These are phyloP conservation scores for Aspergillus kassunensis DNA, from an alignment of 495 filamentous ascomycete genomes.

Conservation along the genomic window DNA sequence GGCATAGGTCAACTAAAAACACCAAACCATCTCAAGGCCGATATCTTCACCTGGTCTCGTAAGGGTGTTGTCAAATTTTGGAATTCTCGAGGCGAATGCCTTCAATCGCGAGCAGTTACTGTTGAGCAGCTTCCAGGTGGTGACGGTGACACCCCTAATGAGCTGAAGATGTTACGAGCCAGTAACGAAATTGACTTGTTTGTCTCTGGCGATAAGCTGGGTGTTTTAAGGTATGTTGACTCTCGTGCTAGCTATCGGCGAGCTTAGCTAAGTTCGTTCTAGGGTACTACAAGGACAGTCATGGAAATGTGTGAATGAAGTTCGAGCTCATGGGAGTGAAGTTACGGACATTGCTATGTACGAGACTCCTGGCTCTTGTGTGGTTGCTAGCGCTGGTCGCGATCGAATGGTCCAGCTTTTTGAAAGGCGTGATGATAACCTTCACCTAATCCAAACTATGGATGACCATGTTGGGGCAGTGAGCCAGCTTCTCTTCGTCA, in stretches of 20 bases:
- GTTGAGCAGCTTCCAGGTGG: constrained; percentile 59
- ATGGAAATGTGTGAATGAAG: constrained; percentile 53
- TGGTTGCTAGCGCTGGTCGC: constrained; percentile 77
- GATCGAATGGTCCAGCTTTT: constrained; percentile 92
- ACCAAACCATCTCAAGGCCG: constrained; percentile 54
- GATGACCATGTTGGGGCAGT: constrained; percentile 76
- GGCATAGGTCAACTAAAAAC: constrained; percentile 62
- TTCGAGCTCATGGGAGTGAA: constrained; percentile 82
- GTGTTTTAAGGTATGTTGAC: constrained; percentile 63
- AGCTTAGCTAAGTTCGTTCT: constrained; percentile 14
- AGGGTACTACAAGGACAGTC: constrained; percentile 44
- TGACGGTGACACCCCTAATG: constrained; percentile 64
- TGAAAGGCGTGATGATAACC: constrained; percentile 47
- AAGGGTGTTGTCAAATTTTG: constrained; percentile 77
- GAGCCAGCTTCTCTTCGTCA: constrained; percentile 56
- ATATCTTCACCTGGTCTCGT: constrained; percentile 84
- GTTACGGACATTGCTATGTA: constrained; percentile 74
- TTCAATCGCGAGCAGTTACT: constrained; percentile 57
- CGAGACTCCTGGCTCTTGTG: constrained; percentile 27
- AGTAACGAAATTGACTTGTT: constrained; percentile 59
- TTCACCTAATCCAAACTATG: constrained; percentile 67
- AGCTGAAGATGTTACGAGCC: constrained; percentile 66
- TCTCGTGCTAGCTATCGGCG: not conserved
- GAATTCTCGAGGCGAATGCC: constrained; percentile 66
- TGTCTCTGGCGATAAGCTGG: constrained; percentile 79